These are phyloP conservation scores for Tricholoma hemisulphureum DNA, from an alignment of 768 basidiomycete species.

Conservation along the genomic window DNA sequence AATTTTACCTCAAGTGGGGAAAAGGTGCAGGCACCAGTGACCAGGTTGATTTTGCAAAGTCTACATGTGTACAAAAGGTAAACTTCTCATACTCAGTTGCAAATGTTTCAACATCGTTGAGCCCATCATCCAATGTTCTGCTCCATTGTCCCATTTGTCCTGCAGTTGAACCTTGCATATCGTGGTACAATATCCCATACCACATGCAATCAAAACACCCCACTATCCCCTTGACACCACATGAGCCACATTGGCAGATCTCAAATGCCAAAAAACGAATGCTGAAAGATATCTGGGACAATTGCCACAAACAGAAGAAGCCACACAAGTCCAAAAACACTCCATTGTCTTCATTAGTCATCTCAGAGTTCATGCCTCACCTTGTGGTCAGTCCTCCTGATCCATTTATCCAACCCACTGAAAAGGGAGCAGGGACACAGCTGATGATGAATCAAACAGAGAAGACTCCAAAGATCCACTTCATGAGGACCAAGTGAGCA, in stretches of 20 bases:
- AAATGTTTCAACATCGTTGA: conserved; percentile 5
- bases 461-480: too few species aligned
- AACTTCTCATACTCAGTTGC: conserved; percentile 19
- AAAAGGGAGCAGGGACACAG: too few species aligned
- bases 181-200: neutral
- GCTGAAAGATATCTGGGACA: neutral
- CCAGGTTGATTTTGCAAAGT: conserved; percentile 13
- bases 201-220: neutral
- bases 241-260: neutral
- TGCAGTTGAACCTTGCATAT: neutral
- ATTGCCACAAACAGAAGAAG: neutral
- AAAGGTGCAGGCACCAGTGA: conserved; percentile 10
- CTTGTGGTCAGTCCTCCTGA: too few species aligned
- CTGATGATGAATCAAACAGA: too few species aligned
- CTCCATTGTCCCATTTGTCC: conserved; percentile 20
- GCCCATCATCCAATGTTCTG: conserved; percentile 27
- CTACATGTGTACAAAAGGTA: conserved; percentile 14
- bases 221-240: neutral
- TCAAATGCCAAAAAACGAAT: neutral
- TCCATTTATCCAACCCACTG: too few species aligned
- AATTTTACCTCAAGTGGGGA: conserved; percentile 21
- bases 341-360: neutral
- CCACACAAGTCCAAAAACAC: neutral
- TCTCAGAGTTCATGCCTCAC: too few species aligned
- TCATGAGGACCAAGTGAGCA: too few species aligned